A percentile compares a stretch with the other conserved stretches of the same genome.
Evolutionary conservation across 2,329 filamentous ascomycete genomes (phyloP).

Genomic region (Xylaria sp.): DNA sequence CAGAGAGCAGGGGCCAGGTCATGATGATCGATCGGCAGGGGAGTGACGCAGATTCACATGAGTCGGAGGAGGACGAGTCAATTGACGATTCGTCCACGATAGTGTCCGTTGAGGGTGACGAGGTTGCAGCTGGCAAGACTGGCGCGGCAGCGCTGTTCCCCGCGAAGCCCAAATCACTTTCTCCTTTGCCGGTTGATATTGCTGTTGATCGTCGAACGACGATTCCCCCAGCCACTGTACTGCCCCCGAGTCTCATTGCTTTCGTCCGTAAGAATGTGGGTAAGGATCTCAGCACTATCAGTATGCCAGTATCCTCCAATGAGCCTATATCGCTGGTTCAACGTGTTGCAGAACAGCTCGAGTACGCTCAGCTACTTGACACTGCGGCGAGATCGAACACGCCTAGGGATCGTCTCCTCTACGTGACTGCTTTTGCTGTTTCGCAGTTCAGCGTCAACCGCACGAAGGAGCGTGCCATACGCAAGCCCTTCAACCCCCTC

Average conservation of each 20-base stretch:
- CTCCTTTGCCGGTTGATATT: slow-evolving; percentile 73
- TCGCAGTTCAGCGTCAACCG: slow-evolving; percentile 81
- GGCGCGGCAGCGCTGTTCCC: slow-evolving; percentile 77
- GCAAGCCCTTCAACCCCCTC: slow-evolving; percentile 97
- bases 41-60: slow-evolving; percentile 67
- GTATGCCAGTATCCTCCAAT: slow-evolving; percentile 96
- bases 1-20: slow-evolving; percentile 62
- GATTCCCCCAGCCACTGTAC: slow-evolving; percentile 73
- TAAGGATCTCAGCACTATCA: slow-evolving; percentile 94
- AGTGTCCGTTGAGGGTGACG: slow-evolving; percentile 62
- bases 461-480: slow-evolving; percentile 86
- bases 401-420: slow-evolving; percentile 71
- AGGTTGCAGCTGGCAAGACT: slow-evolving; percentile 52
- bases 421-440: slow-evolving; percentile 87
- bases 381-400: slow-evolving; percentile 66
- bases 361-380: slow-evolving; percentile 86
- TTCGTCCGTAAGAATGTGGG: slow-evolving; percentile 97
- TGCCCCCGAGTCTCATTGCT: slow-evolving; percentile 87
- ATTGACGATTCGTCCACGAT: slow-evolving; percentile 60
- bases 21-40: slow-evolving; percentile 72
- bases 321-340: slow-evolving; percentile 89
- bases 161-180: slow-evolving; percentile 71
- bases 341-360: slow-evolving; percentile 84
- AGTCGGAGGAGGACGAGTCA: slow-evolving; percentile 57
- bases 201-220: slow-evolving; percentile 67